These are phyloP conservation scores for Juglanconis oblonga DNA, from an alignment of 2,329 filamentous ascomycete genomes.

Conservation along the genomic window DNA sequence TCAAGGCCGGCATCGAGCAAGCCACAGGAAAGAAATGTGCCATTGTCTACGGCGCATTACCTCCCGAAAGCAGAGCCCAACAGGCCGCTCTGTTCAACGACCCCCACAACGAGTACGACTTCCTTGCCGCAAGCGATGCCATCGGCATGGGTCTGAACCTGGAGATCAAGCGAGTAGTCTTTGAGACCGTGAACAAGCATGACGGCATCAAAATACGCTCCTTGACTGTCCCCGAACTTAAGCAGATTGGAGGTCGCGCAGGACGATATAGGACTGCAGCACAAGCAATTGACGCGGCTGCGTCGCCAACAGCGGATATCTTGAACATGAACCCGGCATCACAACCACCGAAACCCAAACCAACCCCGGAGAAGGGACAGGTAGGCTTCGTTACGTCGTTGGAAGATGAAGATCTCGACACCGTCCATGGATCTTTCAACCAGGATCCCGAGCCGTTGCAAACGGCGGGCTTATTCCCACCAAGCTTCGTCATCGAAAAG, in stretches of 20 bases:
- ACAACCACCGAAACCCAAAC: background rate
- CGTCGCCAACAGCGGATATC: background rate
- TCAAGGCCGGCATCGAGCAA: conserved; percentile 76
- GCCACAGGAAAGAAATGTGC: conserved; percentile 77
- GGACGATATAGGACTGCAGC: conserved; percentile 77
- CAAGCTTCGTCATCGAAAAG: conserved; percentile 65
- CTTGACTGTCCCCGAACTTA: conserved; percentile 74
- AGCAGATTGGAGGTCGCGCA: conserved; percentile 91
- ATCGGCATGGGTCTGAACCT: conserved; percentile 97
- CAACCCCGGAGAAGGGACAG: conserved; percentile 14
- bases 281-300: conserved; percentile 39
- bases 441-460: conserved; percentile 62
- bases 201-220: conserved; percentile 56
- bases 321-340: background rate
- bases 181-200: conserved; percentile 74
- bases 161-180: conserved; percentile 85
- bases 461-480: conserved; percentile 72
- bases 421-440: conserved; percentile 61
- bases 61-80: conserved; percentile 86
- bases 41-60: conserved; percentile 87
- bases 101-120: conserved; percentile 92
- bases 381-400: conserved; percentile 78
- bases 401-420: conserved; percentile 63
- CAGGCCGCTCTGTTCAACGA: conserved; percentile 95
- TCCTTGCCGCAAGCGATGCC: conserved; percentile 87